A percentile compares a stretch with the other conserved stretches of the same genome.
These are phyloP conservation scores for Beauveria varroae DNA, from an alignment of 2,329 filamentous ascomycete genomes.

Conservation along the genomic window DNA sequence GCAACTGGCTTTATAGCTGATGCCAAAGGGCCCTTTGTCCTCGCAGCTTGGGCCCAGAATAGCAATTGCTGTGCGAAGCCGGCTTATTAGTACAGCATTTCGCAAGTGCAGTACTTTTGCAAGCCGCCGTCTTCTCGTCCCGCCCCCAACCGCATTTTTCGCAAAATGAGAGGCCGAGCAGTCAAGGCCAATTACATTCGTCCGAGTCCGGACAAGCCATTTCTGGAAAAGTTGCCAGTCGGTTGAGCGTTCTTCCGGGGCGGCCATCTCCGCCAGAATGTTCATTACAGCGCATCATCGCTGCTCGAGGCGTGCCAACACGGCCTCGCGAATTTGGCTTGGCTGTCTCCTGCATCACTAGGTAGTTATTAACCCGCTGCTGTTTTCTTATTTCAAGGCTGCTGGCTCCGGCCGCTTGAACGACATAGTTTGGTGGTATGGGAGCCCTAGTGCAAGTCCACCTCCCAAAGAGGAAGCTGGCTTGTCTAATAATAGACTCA, in stretches of 20 bases:
- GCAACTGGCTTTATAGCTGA: neutral
- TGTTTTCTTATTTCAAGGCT: neutral
- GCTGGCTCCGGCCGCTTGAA: neutral
- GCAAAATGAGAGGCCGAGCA: neutral
- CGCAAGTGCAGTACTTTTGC: slow-evolving; percentile 3
- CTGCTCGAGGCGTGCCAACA: neutral
- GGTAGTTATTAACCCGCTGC: neutral
- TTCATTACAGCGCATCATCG: neutral
- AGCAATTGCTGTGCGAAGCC: neutral
- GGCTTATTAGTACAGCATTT: neutral
- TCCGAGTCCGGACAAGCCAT: neutral
- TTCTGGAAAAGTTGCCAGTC: neutral
- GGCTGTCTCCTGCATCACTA: neutral
- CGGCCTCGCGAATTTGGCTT: neutral
- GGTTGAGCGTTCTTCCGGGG: neutral
- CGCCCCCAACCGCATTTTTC: slow-evolving; percentile 2
- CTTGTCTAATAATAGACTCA: slow-evolving; percentile 11
- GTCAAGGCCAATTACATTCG: neutral
- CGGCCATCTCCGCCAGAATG: neutral
- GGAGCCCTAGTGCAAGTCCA: slow-evolving; percentile 11
- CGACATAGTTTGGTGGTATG: neutral
- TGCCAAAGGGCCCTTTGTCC: slow-evolving; percentile 7
- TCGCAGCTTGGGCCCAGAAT: neutral
- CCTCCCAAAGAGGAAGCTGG: slow-evolving; percentile 12
- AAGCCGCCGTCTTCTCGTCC: neutral